Evolutionary conservation across 2,329 filamentous ascomycete genomes (phyloP), one percentile per base, ranked within the genome.

Genomic region (Emergomyces africanus): DNA sequence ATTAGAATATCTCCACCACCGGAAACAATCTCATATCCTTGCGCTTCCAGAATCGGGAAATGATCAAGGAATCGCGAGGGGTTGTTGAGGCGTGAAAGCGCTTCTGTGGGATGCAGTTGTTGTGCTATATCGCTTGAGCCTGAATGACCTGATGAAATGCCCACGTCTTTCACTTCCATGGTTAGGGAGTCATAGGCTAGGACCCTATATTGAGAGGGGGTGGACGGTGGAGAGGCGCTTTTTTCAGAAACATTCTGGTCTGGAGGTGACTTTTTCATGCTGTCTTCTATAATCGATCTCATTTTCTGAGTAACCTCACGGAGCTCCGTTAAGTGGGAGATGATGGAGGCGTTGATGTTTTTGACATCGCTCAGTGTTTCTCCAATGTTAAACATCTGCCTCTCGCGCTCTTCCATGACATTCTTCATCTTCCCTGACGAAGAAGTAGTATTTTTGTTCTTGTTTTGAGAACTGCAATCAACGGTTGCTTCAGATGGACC

Each of bases 21-120:
- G 5, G 71, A 73, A 12, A 72, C 70, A 42, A 78, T 71, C 18
- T 75, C 72, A 57, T 75, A 77, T 3, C 75, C 75, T 42, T 73
- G 69, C 30, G 64, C 57, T 57, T 72, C 66, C 66, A 77, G 70
- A 33, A 66, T 61, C 5, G 66, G 65, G 42, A 77, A 74, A 58
- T 74, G 70, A 3, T 70, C 70, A 1, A 77, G 62, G 51, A 77
- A 77, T 41, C 71, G 72, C n/a, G 71, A 70, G 2, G 74, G 71
- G 30, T 72, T 70, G 39, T 73, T 69, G 8, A 78, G 64, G 12
- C 66, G 69, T 20, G 70, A 64, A 8, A 77, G 64, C 5, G 75
- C 65, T 14, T 74, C 69, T n/a, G 67, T 64, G 6, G 71, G 67
- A 57, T 68, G 67, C 1, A 62, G 54, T 33, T 63, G 61, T 35